Conservation (phyloP, 2,329 filamentous ascomycete species). For the Raffaelea arxii region DNA sequence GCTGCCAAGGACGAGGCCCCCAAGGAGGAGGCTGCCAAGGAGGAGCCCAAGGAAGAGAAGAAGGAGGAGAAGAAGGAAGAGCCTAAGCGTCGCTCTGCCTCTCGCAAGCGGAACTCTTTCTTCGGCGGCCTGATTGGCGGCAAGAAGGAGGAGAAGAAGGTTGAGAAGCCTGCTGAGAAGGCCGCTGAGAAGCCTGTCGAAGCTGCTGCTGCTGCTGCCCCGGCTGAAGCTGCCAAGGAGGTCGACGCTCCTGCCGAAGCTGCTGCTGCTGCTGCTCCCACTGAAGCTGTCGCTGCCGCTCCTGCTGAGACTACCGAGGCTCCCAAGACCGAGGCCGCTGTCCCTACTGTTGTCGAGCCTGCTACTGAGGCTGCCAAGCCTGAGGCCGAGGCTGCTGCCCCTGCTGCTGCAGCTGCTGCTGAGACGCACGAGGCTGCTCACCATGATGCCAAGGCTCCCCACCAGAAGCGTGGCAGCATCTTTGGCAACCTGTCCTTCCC, state of each 20-base stretch:
- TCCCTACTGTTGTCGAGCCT: neutral
- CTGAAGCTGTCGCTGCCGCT: constrained; percentile 16
- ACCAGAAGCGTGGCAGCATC: constrained; percentile 43
- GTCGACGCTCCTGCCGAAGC: constrained; percentile 26
- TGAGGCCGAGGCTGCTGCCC: constrained; percentile 18
- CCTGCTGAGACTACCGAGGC: constrained; percentile 23
- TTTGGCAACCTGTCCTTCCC: constrained; percentile 45
- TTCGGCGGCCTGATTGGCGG: constrained; percentile 48
- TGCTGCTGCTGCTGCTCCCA: constrained; percentile 23
- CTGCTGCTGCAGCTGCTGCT: constrained; percentile 1
- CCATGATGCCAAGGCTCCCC: constrained; percentile 28
- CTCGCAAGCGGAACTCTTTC: constrained; percentile 56
- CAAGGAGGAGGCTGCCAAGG: constrained; percentile 20
- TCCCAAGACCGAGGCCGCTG: constrained; percentile 12
- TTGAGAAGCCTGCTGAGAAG: neutral
- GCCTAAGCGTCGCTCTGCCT: constrained; percentile 52
- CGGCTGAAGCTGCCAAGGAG: constrained; percentile 12
- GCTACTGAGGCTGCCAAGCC: constrained; percentile 20
- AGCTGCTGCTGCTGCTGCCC: constrained; percentile 25
- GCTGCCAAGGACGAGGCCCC: constrained; percentile 20
- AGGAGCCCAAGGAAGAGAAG: constrained; percentile 22
- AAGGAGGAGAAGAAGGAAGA: constrained; percentile 42
- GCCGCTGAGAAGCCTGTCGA: constrained; percentile 28
- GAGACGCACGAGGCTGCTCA: constrained; percentile 26
- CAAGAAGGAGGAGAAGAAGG: constrained; percentile 37